A percentile compares a stretch with the other conserved stretches of the same genome.
phyloP scores from a whole-genome alignment of 495 filamentous ascomycete genomes.

The Neurospora africana region DNA sequence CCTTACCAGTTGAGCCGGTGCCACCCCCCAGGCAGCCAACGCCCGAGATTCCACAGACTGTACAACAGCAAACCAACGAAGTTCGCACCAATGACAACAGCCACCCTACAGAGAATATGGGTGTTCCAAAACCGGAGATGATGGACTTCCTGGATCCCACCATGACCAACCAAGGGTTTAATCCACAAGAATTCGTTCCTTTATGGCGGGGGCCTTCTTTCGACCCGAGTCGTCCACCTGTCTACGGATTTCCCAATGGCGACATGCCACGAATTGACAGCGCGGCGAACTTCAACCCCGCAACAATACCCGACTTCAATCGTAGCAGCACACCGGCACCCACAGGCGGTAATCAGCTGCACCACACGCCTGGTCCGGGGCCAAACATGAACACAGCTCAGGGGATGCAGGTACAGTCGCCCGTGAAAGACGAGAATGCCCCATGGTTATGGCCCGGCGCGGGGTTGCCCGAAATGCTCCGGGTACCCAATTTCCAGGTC shows the following conservation, averaged over 20 bases:
- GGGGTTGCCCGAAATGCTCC: constrained; percentile 10
- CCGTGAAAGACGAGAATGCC: constrained; percentile 19
- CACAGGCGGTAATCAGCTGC: not conserved
- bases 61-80: not conserved
- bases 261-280: not conserved
- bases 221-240: not conserved
- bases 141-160: constrained; percentile 24
- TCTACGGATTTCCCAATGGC: constrained; percentile 4
- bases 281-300: constrained; percentile 1
- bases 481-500: constrained; percentile 11
- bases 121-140: constrained; percentile 3
- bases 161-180: constrained; percentile 27
- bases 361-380: not conserved
- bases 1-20: constrained; percentile 6
- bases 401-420: not conserved
- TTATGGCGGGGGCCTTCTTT: constrained; percentile 3
- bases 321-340: constrained; percentile 1
- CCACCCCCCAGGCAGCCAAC: constrained; percentile 1
- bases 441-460: constrained; percentile 34
- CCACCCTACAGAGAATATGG: not conserved
- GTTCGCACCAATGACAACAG: not conserved
- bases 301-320: constrained; percentile 1
- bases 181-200: constrained; percentile 9
- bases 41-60: not conserved
- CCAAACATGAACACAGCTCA: not conserved